These are phyloP conservation scores for Exophiala aquamarina DNA, from an alignment of 2,329 filamentous ascomycete genomes.

Conservation along the genomic window DNA sequence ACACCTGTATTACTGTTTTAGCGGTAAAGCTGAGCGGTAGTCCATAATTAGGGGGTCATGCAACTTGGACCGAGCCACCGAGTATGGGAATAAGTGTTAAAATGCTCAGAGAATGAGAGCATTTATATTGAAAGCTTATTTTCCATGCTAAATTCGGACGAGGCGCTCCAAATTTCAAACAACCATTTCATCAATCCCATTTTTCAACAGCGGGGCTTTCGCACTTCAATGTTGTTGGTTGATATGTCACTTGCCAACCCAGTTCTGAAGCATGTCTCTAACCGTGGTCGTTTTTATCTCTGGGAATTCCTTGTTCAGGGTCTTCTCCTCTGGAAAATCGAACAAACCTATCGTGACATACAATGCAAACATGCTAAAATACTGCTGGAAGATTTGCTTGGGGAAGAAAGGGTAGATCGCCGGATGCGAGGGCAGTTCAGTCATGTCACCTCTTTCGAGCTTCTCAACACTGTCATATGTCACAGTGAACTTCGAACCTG, in stretches of 20 bases:
- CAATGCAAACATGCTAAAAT: slow-evolving; percentile 23
- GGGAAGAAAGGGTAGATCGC: slow-evolving; percentile 27
- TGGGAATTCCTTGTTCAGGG: slow-evolving; percentile 28
- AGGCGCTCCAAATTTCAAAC: too few species aligned
- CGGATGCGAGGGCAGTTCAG: slow-evolving; percentile 32
- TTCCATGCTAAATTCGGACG: too few species aligned
- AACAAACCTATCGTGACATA: slow-evolving; percentile 20
- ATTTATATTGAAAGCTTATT: too few species aligned
- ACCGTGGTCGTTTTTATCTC: slow-evolving; percentile 26
- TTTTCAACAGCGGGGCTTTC: too few species aligned
- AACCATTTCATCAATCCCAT: too few species aligned
- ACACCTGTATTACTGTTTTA: slow-evolving; percentile 13
- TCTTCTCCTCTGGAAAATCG: slow-evolving; percentile 13
- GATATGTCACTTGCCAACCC: slow-evolving; percentile 6
- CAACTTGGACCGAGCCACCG: too few species aligned
- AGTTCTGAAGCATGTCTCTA: slow-evolving; percentile 20
- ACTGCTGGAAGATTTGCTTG: slow-evolving; percentile 27
- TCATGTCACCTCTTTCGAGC: slow-evolving; percentile 36
- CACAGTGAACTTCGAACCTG: slow-evolving; percentile 35
- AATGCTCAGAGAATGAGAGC: too few species aligned
- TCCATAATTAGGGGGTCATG: too few species aligned
- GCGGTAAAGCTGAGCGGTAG: too few species aligned
- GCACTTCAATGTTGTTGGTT: background rate
- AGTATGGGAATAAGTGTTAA: too few species aligned
- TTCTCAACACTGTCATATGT: slow-evolving; percentile 35